These are phyloP conservation scores for Glebionis coronaria DNA, from an alignment of 129 eudicot genomes.

Conservation along the genomic window DNA sequence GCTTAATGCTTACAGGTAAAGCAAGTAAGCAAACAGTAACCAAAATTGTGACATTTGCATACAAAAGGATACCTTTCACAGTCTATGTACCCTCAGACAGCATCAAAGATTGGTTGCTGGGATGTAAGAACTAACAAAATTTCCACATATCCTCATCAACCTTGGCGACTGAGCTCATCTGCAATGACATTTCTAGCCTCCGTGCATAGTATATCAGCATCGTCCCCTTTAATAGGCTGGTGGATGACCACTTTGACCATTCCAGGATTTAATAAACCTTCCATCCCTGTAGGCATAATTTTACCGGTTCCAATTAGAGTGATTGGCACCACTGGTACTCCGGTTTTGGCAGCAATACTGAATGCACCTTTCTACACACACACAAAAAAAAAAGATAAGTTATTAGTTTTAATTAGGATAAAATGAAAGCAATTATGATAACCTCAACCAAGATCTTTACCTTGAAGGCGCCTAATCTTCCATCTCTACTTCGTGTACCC, in stretches of 20 bases:
- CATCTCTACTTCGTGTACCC: conserved; percentile 91
- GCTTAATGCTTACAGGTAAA: not conserved
- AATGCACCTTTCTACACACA: conserved; percentile 90
- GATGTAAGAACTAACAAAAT: conserved; percentile 17
- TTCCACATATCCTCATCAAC: conserved; percentile 29
- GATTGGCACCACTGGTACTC: conserved; percentile 87
- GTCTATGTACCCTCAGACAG: not conserved
- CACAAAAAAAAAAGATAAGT: not conserved
- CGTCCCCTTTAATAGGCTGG: conserved; percentile 50
- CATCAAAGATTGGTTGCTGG: not conserved
- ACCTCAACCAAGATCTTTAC: conserved; percentile 33
- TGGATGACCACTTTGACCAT: conserved; percentile 77
- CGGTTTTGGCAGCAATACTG: conserved; percentile 83
- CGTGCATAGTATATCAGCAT: conserved; percentile 54
- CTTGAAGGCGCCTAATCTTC: conserved; percentile 76
- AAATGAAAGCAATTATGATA: not conserved
- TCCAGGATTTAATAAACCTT: conserved; percentile 58
- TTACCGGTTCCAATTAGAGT: conserved; percentile 84
- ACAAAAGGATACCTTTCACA: not conserved
- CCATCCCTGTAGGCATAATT: conserved; percentile 91
- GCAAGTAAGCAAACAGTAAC: conserved; percentile 10
- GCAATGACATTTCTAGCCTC: conserved; percentile 64
- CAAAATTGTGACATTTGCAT: not conserved
- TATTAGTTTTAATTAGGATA: not conserved
- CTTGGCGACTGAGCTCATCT: conserved; percentile 47